These are phyloP conservation scores for Sphaerosporella brunnea DNA, from an alignment of 495 filamentous ascomycete species.

Conservation along the genomic window DNA sequence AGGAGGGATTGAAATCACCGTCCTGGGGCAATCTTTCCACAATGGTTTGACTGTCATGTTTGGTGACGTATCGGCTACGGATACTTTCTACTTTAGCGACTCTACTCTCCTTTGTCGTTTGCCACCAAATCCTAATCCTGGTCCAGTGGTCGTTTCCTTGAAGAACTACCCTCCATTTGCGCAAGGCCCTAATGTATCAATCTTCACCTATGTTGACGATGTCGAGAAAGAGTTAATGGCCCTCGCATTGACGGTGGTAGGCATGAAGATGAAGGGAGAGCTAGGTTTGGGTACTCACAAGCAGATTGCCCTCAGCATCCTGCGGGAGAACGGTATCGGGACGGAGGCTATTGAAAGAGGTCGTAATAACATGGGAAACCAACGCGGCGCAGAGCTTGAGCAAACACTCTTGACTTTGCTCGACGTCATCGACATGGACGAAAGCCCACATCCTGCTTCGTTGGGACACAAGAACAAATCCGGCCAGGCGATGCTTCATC, in stretches of 20 bases:
- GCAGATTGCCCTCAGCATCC: slow-evolving; percentile 6
- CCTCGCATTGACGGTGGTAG: slow-evolving; percentile 39
- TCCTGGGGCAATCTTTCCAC: slow-evolving; percentile 62
- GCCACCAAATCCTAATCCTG: slow-evolving; percentile 52
- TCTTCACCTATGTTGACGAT: slow-evolving; percentile 67
- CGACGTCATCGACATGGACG: slow-evolving; percentile 60
- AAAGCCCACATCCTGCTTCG: slow-evolving; percentile 46
- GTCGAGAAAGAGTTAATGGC: slow-evolving; percentile 55
- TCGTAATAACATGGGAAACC: not conserved
- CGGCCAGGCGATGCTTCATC: slow-evolving; percentile 68
- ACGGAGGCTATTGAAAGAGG: not conserved
- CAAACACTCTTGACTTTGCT: slow-evolving; percentile 52
- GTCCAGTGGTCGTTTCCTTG: slow-evolving; percentile 44
- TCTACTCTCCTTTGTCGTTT: slow-evolving; percentile 68
- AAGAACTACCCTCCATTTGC: slow-evolving; percentile 33
- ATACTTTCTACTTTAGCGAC: slow-evolving; percentile 68
- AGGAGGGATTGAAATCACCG: slow-evolving; percentile 72
- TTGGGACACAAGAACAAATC: slow-evolving; percentile 45
- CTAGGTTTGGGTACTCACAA: slow-evolving; percentile 8
- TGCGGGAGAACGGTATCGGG: slow-evolving; percentile 4
- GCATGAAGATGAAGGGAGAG: slow-evolving; percentile 36
- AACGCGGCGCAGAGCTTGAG: slow-evolving; percentile 38
- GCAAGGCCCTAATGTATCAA: slow-evolving; percentile 36
- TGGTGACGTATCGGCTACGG: slow-evolving; percentile 56
- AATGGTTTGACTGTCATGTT: slow-evolving; percentile 74